phyloP scores from a whole-genome alignment of 306 rosid species.

The Arachis stenosperma region DNA sequence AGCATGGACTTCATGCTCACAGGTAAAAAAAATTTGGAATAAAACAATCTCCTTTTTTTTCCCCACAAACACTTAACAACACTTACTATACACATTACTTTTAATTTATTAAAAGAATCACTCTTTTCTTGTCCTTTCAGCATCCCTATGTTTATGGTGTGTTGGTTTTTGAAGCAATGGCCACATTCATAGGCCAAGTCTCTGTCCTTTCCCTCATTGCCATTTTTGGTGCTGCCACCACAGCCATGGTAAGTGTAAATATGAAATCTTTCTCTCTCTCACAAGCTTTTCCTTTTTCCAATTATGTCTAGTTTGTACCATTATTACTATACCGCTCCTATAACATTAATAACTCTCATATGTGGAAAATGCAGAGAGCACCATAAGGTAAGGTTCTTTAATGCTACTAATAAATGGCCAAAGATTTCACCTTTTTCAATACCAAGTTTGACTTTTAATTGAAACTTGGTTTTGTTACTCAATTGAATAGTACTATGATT shows the following conservation, averaged over 20 bases:
- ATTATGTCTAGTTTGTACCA: conserved; percentile 44
- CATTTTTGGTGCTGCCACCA: conserved; percentile 92
- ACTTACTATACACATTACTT: neutral
- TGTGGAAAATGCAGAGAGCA: conserved; percentile 18
- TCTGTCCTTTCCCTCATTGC: conserved; percentile 96
- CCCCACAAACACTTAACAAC: no score
- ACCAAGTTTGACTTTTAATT: conserved; percentile 7
- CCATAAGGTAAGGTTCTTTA: conserved; percentile 18
- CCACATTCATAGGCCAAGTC: conserved; percentile 89
- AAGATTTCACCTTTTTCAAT: neutral
- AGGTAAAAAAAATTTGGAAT: conserved; percentile 61
- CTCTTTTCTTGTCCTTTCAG: conserved; percentile 56
- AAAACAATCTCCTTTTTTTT: neutral
- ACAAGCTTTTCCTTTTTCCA: conserved; percentile 29
- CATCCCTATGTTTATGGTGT: conserved; percentile 93
- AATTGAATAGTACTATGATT: neutral
- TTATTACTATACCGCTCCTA: neutral
- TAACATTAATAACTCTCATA: conserved; percentile 34
- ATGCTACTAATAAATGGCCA: conserved; percentile 40
- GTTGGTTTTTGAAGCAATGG: conserved; percentile 91
- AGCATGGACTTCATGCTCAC: conserved; percentile 95
- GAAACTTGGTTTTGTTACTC: conserved; percentile 1
- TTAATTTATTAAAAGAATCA: conserved; percentile 6
- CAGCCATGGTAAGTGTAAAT: conserved; percentile 73
- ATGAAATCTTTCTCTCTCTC: neutral